Conservation (phyloP, 164 flowering plant species). For the Euptelea pleiosperma region DNA sequence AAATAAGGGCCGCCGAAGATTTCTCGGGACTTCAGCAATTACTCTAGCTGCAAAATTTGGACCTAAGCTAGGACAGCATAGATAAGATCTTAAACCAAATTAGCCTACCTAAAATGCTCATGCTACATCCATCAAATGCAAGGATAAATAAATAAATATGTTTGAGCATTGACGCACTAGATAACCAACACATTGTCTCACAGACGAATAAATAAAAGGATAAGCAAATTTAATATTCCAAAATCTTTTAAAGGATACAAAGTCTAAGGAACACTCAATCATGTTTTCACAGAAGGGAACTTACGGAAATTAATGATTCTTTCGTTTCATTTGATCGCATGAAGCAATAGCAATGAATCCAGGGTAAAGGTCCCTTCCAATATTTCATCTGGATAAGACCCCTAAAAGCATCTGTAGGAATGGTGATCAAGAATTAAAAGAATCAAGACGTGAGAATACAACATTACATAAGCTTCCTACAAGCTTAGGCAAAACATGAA, state of each 20-base stretch:
- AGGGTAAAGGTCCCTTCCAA: slow-evolving; percentile 88
- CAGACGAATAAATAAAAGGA: neutral
- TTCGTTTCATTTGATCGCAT: slow-evolving; percentile 72
- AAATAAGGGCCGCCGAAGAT: too few relatives aligned
- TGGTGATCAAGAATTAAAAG: slow-evolving; percentile 3
- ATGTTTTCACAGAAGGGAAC: slow-evolving; percentile 13
- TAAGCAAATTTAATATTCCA: too few relatives aligned
- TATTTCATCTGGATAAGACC: slow-evolving; percentile 51
- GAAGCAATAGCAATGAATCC: slow-evolving; percentile 97
- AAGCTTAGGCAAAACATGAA: neutral
- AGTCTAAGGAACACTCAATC: neutral
- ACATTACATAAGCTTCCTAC: neutral
- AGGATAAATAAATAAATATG: too few relatives aligned
- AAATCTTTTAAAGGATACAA: too few relatives aligned
- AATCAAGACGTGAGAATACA: neutral
- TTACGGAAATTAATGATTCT: slow-evolving; percentile 68
- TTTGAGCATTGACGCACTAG: too few relatives aligned
- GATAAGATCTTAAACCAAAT: too few relatives aligned
- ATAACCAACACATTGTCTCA: too few relatives aligned
- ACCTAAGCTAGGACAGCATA: too few relatives aligned
- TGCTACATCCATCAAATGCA: too few relatives aligned
- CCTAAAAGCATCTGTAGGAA: slow-evolving; percentile 66
- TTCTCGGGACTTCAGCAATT: too few relatives aligned
- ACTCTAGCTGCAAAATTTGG: too few relatives aligned
- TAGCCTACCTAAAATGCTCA: too few relatives aligned